Evolutionary conservation across 1,284 basidiomycete species (phyloP).

Genomic region (Caloboletus inedulis): DNA sequence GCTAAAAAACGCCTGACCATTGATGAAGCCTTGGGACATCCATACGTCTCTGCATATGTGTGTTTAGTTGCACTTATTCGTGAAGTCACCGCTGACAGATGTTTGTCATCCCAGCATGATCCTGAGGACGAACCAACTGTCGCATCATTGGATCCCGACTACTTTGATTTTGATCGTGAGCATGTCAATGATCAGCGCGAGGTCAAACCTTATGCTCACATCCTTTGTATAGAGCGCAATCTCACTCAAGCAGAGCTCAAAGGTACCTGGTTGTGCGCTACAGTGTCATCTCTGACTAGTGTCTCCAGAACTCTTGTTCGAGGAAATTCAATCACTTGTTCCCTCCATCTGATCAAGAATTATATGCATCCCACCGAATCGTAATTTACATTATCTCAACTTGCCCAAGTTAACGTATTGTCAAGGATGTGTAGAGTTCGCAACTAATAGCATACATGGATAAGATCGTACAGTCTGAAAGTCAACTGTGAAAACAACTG

Average conservation of each 20-base stretch:
- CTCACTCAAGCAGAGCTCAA: slow-evolving; percentile 77
- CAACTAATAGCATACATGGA: slow-evolving; percentile 22
- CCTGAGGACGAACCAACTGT: slow-evolving; percentile 79
- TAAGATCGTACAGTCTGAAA: slow-evolving; percentile 16
- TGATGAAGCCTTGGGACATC: slow-evolving; percentile 82
- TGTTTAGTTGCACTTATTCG: slow-evolving; percentile 22
- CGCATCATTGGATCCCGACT: slow-evolving; percentile 72
- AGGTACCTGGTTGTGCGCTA: slow-evolving; percentile 33
- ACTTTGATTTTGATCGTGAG: slow-evolving; percentile 84
- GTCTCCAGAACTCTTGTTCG: slow-evolving; percentile 50
- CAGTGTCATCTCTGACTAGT: slow-evolving; percentile 19
- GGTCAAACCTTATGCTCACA: slow-evolving; percentile 10
- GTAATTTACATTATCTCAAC: background rate
- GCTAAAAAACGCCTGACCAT: slow-evolving; percentile 85
- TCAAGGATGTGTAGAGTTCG: slow-evolving; percentile 1
- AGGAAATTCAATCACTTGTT: slow-evolving; percentile 66
- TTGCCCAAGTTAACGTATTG: slow-evolving; percentile 1
- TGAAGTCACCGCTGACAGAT: slow-evolving; percentile 10
- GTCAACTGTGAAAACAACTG: background rate
- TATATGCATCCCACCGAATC: background rate
- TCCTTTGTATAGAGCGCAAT: slow-evolving; percentile 49
- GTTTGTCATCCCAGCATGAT: slow-evolving; percentile 57
- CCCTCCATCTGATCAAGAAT: slow-evolving; percentile 45
- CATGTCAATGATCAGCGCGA: slow-evolving; percentile 6
- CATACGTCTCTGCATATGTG: slow-evolving; percentile 61